A percentile compares a stretch with the other conserved stretches of the same genome.
phyloP scores from a whole-genome alignment of 2,329 filamentous ascomycete species.

The Fusarium tupiense region DNA sequence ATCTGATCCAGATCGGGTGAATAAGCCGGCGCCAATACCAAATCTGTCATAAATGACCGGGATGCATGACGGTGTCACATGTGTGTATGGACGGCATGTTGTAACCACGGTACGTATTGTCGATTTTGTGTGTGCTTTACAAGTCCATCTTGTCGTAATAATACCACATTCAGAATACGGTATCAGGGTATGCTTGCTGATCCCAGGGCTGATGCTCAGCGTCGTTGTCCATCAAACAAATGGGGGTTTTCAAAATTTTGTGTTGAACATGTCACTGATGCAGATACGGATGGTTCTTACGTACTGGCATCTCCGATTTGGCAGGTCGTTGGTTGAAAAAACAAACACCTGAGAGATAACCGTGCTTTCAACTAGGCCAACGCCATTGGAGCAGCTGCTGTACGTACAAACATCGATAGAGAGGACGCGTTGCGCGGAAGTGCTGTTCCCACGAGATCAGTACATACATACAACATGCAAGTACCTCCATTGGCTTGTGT shows the following conservation, averaged over 20 bases:
- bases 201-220: constrained; percentile 6
- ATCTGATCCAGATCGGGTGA: constrained; percentile 36
- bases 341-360: neutral
- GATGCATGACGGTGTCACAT: constrained; percentile 24
- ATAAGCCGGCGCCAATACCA: constrained; percentile 24
- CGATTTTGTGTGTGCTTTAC: neutral
- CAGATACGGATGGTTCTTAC: neutral
- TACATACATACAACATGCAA: neutral
- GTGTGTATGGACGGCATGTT: neutral
- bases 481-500: neutral
- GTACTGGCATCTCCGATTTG: constrained; percentile 17
- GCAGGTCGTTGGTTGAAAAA: constrained; percentile 14
- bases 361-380: neutral
- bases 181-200: constrained; percentile 11
- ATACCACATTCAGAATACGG: constrained; percentile 1
- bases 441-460: neutral
- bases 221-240: constrained; percentile 31
- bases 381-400: neutral
- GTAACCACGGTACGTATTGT: neutral
- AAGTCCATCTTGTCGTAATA: neutral
- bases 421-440: neutral
- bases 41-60: constrained; percentile 28
- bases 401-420: neutral
- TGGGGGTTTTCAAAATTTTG: neutral
- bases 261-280: constrained; percentile 16